Conservation (phyloP, 2,329 filamentous ascomycete genomes). For the Apiospora aurea region DNA sequence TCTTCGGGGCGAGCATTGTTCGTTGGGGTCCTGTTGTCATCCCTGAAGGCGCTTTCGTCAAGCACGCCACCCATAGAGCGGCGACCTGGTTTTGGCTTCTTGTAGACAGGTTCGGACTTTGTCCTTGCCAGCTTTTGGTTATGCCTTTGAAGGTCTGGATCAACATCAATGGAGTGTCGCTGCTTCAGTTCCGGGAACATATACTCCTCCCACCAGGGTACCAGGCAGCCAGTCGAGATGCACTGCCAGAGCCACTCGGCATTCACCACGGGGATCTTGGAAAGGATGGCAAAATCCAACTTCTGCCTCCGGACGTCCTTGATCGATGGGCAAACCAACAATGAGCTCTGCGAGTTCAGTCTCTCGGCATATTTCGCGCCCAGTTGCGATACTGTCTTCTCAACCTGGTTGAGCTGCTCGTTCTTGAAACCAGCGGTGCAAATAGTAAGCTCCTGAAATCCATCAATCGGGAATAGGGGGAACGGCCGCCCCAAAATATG, state of each 20-base stretch:
- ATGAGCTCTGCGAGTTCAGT: constrained; percentile 73
- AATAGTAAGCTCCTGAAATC: constrained; percentile 74
- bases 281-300: constrained; percentile 75
- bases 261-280: constrained; percentile 81
- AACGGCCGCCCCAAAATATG: constrained; percentile 83
- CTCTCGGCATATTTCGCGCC: constrained; percentile 84
- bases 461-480: constrained; percentile 70
- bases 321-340: constrained; percentile 76
- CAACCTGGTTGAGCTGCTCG: constrained; percentile 85
- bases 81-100: constrained; percentile 29
- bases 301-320: constrained; percentile 73
- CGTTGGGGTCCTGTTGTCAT: constrained; percentile 33
- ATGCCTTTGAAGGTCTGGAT: constrained; percentile 30
- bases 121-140: constrained; percentile 32
- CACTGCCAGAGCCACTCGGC: constrained; percentile 87
- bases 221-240: constrained; percentile 62
- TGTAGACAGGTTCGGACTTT: constrained; percentile 33
- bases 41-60: constrained; percentile 50
- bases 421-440: constrained; percentile 84
- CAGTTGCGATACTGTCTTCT: constrained; percentile 76
- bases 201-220: constrained; percentile 54
- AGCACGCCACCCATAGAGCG: constrained; percentile 39
- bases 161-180: constrained; percentile 29
- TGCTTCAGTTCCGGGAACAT: constrained; percentile 56
- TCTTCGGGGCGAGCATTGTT: constrained; percentile 21